Conservation (phyloP, 176 grass and related monocot genomes). For the maize (Zea mays) region Zm-B73-REFERENCE-NAM-5.0 NC_050103.1:172517501-172518000, state of each 20-base stretch:
- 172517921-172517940: background rate
- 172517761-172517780: constrained; percentile 56
- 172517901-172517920: background rate
- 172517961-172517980: background rate
- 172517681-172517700: constrained; percentile 60
- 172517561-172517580: background rate
- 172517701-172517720: constrained; percentile 60
- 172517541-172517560: constrained; percentile 52
- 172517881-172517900: constrained; percentile 53
- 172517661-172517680: constrained; percentile 33
- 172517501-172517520: constrained; percentile 15
- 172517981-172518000: background rate
- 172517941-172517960: background rate
- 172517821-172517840: constrained; percentile 68
- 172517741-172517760: constrained; percentile 62
- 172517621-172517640: too few relatives aligned
- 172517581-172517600: too few relatives aligned
- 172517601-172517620: too few relatives aligned
- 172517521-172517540: constrained; percentile 47
- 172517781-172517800: constrained; percentile 59
- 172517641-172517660: background rate
- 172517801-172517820: constrained; percentile 53
- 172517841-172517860: constrained; percentile 65
- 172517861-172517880: constrained; percentile 68
- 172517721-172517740: constrained; percentile 59